A percentile compares a stretch with the other conserved stretches of the same genome.
Evolutionary conservation across 768 basidiomycete species (phyloP).

Genomic region (Calvatia gigantea): DNA sequence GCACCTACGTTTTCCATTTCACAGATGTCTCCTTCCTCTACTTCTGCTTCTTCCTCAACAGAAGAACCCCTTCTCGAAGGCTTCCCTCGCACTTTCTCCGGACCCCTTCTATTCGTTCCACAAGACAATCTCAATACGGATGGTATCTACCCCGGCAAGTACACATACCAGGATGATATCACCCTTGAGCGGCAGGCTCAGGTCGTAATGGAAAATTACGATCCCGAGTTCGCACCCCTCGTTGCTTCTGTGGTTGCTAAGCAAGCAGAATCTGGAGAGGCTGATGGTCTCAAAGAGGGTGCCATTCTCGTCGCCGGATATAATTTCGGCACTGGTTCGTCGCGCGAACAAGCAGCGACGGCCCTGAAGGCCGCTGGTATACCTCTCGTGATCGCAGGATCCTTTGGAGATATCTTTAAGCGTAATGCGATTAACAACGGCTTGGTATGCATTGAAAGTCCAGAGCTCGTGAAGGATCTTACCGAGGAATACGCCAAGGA

Average conservation of each 20-base stretch:
- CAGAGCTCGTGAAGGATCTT: constrained; percentile 82
- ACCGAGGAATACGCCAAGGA: constrained; percentile 72
- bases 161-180: constrained; percentile 99
- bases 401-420: constrained; percentile 99
- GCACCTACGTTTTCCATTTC: constrained; percentile 59
- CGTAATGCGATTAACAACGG: constrained; percentile 99
- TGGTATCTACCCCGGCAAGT: constrained; percentile 98
- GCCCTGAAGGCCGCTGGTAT: constrained; percentile 93
- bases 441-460: constrained; percentile 90
- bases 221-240: constrained; percentile 75
- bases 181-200: constrained; percentile 92
- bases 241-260: constrained; percentile 49
- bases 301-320: constrained; percentile 88
- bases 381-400: constrained; percentile 93
- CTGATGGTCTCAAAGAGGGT: constrained; percentile 45
- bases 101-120: constrained; percentile 86
- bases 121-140: constrained; percentile 99
- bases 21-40: constrained; percentile 23
- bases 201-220: constrained; percentile 99
- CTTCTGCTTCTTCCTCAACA: constrained; percentile 22
- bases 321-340: constrained; percentile 98
- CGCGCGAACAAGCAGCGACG: constrained; percentile 97
- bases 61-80: constrained; percentile 69
- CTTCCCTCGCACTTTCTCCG: constrained; percentile 82
- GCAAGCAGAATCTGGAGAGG: constrained; percentile 17